Evolutionary conservation across 805 yeast genomes (phyloP).

Genomic region (Sugiyamaella qingdaonensis): DNA sequence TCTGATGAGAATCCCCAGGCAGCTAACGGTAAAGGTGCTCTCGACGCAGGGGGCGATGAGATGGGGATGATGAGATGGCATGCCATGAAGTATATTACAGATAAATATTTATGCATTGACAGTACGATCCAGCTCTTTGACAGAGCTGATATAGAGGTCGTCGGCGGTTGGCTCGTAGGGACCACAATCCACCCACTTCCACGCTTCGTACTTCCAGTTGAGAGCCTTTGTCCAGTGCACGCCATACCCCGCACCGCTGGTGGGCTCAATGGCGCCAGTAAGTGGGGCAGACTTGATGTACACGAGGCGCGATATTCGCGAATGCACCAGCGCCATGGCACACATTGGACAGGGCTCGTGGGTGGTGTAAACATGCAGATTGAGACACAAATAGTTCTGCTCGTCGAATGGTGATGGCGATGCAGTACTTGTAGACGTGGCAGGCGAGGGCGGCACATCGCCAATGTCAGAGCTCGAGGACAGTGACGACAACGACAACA

Average conservation of each 20-base stretch:
- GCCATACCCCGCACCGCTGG: constrained; percentile 63
- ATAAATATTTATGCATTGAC: constrained; percentile 11
- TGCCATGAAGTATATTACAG: neutral
- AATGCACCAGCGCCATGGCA: constrained; percentile 90
- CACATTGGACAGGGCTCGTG: constrained; percentile 98
- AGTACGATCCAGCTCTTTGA: neutral
- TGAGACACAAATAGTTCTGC: constrained; percentile 62
- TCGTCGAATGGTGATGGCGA: constrained; percentile 8
- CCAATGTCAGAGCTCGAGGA: neutral
- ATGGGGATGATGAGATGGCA: no score
- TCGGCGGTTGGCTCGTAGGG: neutral
- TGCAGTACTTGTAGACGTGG: neutral
- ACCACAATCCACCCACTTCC: constrained; percentile 50
- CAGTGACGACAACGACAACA: constrained; percentile 5
- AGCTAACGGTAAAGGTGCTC: no score
- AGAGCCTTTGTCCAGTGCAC: constrained; percentile 70
- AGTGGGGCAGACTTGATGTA: constrained; percentile 47
- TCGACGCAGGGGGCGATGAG: no score
- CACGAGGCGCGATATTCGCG: constrained; percentile 67
- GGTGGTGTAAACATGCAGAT: constrained; percentile 75
- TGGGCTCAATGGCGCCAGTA: constrained; percentile 54
- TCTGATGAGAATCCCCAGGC: no score
- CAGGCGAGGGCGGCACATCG: neutral
- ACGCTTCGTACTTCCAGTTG: constrained; percentile 85
- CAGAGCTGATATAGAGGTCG: constrained; percentile 1